A percentile compares a stretch with the other conserved stretches of the same genome.
phyloP scores from a whole-genome alignment of 208 protist species.

The Crithidia acanthocephali region DNA sequence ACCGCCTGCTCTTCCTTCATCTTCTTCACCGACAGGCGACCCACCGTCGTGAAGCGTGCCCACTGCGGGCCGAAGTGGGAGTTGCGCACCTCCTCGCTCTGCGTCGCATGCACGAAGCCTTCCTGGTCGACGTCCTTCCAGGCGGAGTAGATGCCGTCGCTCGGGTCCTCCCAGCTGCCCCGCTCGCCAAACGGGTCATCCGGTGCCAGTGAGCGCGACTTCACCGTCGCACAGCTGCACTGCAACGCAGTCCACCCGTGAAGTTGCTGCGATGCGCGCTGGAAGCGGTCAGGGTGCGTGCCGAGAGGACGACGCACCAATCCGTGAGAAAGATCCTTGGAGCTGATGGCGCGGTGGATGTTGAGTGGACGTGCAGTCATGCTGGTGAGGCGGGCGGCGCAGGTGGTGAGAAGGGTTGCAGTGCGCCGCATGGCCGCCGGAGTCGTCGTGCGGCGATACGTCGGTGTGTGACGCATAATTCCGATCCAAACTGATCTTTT shows the following conservation, averaged over 20 bases:
- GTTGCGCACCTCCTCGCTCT: slow-evolving; percentile 66
- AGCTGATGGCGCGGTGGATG: too few species aligned
- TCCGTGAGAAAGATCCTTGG: not conserved
- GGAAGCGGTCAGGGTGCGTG: not conserved
- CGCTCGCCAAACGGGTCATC: slow-evolving; percentile 85
- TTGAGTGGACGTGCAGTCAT: too few species aligned
- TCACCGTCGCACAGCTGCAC: slow-evolving; percentile 26
- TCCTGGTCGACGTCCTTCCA: slow-evolving; percentile 74
- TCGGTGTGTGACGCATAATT: too few species aligned
- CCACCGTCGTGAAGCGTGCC: slow-evolving; percentile 74
- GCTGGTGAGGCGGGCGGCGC: too few species aligned
- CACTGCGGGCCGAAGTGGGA: slow-evolving; percentile 85
- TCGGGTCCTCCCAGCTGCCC: slow-evolving; percentile 66
- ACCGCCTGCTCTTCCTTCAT: slow-evolving; percentile 46
- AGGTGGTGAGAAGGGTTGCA: too few species aligned
- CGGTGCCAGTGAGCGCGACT: slow-evolving; percentile 52
- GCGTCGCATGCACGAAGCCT: slow-evolving; percentile 64
- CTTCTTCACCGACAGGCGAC: slow-evolving; percentile 61
- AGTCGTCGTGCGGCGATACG: too few species aligned
- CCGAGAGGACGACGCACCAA: not conserved
- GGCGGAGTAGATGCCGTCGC: slow-evolving; percentile 63
- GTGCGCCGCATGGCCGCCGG: too few species aligned
- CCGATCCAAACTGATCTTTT: too few species aligned
- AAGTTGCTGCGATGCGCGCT: not conserved
- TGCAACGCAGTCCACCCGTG: not conserved